These are phyloP conservation scores for Lentinula novae-zelandiae DNA, from an alignment of 1,284 basidiomycete species.

Conservation along the genomic window DNA sequence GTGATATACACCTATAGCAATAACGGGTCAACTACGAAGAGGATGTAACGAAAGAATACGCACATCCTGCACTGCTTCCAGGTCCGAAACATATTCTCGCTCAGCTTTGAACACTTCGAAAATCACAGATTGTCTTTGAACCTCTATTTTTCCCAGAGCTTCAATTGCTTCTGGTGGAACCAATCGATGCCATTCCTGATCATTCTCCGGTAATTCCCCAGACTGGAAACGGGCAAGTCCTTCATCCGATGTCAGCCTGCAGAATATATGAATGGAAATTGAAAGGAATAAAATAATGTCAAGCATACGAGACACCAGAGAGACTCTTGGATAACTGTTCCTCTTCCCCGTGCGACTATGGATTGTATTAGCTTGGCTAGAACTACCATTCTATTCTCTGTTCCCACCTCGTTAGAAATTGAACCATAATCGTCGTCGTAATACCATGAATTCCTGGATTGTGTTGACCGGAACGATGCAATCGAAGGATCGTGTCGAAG, in stretches of 20 bases:
- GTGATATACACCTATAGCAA: conserved; percentile 61
- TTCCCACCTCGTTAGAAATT: conserved; percentile 26
- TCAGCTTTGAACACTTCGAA: conserved; percentile 84
- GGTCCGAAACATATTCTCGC: conserved; percentile 73
- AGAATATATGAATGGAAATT: background rate
- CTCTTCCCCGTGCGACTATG: conserved; percentile 19
- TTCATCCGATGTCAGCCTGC: conserved; percentile 59
- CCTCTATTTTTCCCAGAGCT: conserved; percentile 66
- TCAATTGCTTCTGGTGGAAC: conserved; percentile 67
- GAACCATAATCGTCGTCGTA: conserved; percentile 28
- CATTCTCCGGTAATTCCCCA: conserved; percentile 52
- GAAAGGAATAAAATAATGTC: background rate
- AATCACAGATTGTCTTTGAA: conserved; percentile 75
- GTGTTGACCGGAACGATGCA: conserved; percentile 27
- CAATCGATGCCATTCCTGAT: conserved; percentile 76
- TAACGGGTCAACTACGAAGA: background rate
- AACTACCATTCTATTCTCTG: background rate
- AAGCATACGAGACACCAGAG: conserved; percentile 46
- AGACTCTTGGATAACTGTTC: conserved; percentile 45
- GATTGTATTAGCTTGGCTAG: background rate
- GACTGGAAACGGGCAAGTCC: conserved; percentile 60
- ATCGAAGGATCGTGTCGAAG: conserved; percentile 29
- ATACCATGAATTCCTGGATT: conserved; percentile 28
- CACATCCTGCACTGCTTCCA: conserved; percentile 66
- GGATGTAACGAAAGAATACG: conserved; percentile 13